Evolutionary conservation across 306 rosid species (phyloP), one percentile per base, ranked within the genome.

Genomic region (Ziziphus jujuba): DNA sequence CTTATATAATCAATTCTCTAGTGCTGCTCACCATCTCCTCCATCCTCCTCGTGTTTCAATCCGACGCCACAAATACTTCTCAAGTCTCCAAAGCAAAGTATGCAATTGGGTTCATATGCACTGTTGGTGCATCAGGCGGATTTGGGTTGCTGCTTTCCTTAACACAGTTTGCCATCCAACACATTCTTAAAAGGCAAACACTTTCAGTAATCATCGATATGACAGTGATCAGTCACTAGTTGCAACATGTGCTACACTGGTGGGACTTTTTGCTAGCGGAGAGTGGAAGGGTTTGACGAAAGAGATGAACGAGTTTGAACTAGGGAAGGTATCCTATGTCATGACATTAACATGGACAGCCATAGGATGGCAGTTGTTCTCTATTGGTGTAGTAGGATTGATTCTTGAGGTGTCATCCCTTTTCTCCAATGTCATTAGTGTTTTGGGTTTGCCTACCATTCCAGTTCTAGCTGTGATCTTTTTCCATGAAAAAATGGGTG

Each of bases 1-100:
- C 85, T 31, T 84, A 59, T 40, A 77, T 79, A 43, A 8, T 79
- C 53, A 84, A 81, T 59, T 82, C 92, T 22, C 68, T 87, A 44
- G 73, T 84, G 60, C 87, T 84, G 59, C 82, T 87, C 54, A 82
- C 89, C 2, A 16, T 80, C 34, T 84, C 89, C 55, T 78, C 89
- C 7, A 23, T 74, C 40, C 85, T 85, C 72, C 87, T 85, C 12
- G 76, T 67, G 11, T 56, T 82, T 35, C 59, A 77, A n/a, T 3
- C 49, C 8, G 55, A 44, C 34, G 34, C 79, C 2, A 7, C 56
- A 36, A 44, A 63, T 7, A 36, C 75, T 12, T 9, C 50, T 11
- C 22, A 58, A 4, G 54, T 33, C 35, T 52, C 78, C 21, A 70
- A 50, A 72, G 64, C 12, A 33, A 83, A 80, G 70, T 80, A 77